phyloP scores from a whole-genome alignment of 306 rosid species.

The Myrica gale region DNA sequence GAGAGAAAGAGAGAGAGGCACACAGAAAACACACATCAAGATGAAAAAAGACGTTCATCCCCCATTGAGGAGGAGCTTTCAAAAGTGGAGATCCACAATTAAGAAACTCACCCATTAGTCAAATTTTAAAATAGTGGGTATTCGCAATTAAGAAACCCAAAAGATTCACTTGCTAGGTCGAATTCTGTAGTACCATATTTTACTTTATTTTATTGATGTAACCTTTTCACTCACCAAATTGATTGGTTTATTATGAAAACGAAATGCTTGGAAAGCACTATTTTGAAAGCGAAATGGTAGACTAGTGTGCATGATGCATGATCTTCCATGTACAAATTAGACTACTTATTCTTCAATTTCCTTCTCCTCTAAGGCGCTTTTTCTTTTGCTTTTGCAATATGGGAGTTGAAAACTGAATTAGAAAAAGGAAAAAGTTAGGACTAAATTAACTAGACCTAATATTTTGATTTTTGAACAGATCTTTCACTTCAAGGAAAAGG shows the following conservation, averaged over 20 bases:
- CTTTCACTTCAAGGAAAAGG: background rate
- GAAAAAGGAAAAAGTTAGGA: background rate
- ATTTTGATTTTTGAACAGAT: background rate
- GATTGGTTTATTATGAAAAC: background rate
- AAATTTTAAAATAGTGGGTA: background rate
- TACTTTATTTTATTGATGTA: background rate
- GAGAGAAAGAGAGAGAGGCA: background rate
- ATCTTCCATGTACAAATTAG: background rate
- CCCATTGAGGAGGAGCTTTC: background rate
- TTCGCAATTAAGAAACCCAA: background rate
- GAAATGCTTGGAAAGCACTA: background rate
- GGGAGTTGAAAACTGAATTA: background rate
- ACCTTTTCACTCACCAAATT: background rate
- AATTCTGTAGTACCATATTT: background rate
- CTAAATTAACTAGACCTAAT: background rate
- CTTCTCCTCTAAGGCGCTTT: background rate
- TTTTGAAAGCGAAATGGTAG: background rate
- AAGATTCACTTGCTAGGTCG: constrained; percentile 1
- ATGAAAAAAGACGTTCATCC: background rate
- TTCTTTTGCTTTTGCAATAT: background rate
- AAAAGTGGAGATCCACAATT: background rate
- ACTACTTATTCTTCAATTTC: background rate
- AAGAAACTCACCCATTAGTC: background rate
- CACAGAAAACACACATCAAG: background rate
- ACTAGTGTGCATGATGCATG: background rate